Base-by-base conservation (phyloP, 2,329 filamentous ascomycete genomes). In the Lachnellula suecica region DNA sequence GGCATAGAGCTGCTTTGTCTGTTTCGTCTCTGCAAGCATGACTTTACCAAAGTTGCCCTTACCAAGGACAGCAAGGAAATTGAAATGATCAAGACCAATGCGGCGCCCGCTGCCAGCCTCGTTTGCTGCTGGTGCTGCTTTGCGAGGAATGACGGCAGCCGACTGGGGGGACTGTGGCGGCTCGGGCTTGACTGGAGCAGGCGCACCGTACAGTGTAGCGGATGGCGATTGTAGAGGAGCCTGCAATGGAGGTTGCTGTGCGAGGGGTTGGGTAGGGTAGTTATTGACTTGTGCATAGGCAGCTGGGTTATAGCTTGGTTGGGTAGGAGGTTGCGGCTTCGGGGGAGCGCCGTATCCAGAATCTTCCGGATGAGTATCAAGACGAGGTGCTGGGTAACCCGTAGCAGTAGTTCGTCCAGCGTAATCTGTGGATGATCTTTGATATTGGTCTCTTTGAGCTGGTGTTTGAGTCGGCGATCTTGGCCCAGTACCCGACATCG, bases 31-130 rank as follows among this genome's bases (percentile, higher is more conserved):
- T 2, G 94, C 94, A 71, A 99, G 78, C 94, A 99, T 99, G 74
- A 99, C 94, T 74, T 99, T 99, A 71, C 94, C 94, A 68, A 99
- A 99, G 74, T 99, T 99, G 75, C 94, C 94, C 74, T 99, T 99
- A 68, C 94, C 94, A 59, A 99, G 83, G 49, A 99, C 94, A 59
- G 95, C 93, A 60, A 99, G 80, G 81, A 99, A 99, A 71, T 99
- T 99, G 80, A 99, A 99, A 73, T 99, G 92, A 69, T 99, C 95
- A 42, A 99, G 78, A 17, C 94, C 94, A 68, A 99, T 97, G 48
- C 93, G 84, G 66, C 87, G 83, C 27, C 89, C 89, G 52, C 87
- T 91, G 37, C 89, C 88, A 3, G 83, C 77, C 53, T 87, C 79
- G 57, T 83, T 89, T 20, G 87, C 87, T 43, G 83, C 76, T n/a